Evolutionary conservation across 768 basidiomycete genomes (phyloP).

Genomic region (Tricholoma saponaceum): DNA sequence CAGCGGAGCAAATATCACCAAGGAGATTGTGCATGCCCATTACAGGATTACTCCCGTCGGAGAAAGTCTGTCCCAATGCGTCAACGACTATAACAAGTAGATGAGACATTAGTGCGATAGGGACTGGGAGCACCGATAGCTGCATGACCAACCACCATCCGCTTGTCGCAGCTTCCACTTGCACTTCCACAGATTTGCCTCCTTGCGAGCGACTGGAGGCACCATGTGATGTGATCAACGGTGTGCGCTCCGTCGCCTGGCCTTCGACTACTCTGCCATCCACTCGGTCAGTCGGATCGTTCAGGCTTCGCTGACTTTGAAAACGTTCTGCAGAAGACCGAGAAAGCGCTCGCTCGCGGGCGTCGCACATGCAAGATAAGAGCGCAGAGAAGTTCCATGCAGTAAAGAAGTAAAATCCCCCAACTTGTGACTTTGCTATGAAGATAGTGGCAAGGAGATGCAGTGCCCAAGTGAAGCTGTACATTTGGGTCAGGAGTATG

Average conservation of each 20-base stretch:
- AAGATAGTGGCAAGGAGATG: neutral
- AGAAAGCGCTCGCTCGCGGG: neutral
- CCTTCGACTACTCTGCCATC: neutral
- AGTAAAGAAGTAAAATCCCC: neutral
- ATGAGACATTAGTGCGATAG: constrained; percentile 50
- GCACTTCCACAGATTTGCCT: neutral
- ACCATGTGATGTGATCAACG: neutral
- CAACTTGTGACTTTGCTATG: neutral
- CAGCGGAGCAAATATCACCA: neutral
- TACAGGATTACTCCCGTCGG: constrained; percentile 49
- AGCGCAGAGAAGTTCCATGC: neutral
- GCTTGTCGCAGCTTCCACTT: constrained; percentile 14
- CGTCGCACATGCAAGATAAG: neutral
- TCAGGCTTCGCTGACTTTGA: neutral
- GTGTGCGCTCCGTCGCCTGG: neutral
- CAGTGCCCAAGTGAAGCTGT: neutral
- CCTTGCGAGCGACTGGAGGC: neutral
- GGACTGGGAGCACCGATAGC: constrained; percentile 47
- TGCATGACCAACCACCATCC: constrained; percentile 59
- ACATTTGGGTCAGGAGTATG: neutral
- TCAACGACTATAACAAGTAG: constrained; percentile 42
- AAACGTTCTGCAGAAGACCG: neutral
- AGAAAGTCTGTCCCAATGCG: constrained; percentile 52
- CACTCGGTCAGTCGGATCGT: neutral
- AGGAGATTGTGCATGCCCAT: constrained; percentile 33